Conservation (phyloP, 805 yeast genomes). For the Wickerhamomyces subpelliculosus region DNA sequence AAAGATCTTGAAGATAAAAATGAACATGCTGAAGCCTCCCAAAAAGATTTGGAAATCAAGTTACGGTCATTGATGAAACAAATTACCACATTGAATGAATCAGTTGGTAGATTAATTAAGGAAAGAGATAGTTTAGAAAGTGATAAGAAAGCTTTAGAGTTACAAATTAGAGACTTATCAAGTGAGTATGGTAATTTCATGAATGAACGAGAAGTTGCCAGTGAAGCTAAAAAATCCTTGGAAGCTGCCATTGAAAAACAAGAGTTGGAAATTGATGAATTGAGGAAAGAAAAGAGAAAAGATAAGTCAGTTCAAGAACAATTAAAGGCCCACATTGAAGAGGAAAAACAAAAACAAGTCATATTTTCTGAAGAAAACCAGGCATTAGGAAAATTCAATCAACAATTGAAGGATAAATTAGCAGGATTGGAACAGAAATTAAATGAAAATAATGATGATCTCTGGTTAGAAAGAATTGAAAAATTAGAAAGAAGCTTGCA, state of each 20-base stretch:
- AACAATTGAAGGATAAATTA: constrained; percentile 40
- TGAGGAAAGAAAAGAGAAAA: constrained; percentile 24
- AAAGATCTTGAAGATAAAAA: constrained; percentile 37
- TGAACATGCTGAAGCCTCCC: constrained; percentile 33
- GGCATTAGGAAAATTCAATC: constrained; percentile 48
- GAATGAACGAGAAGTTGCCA: constrained; percentile 21
- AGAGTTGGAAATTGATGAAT: constrained; percentile 21
- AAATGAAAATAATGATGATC: constrained; percentile 43
- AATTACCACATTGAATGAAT: constrained; percentile 46
- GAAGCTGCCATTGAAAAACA: constrained; percentile 19
- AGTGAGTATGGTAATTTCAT: constrained; percentile 32
- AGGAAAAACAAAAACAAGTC: constrained; percentile 44
- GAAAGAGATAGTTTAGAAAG: constrained; percentile 58
- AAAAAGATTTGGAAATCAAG: constrained; percentile 39
- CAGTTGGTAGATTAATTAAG: constrained; percentile 50
- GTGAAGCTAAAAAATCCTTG: constrained; percentile 10
- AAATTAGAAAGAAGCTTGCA: constrained; percentile 47
- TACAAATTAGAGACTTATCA: constrained; percentile 33
- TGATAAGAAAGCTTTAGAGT: constrained; percentile 41
- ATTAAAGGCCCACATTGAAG: constrained; percentile 22
- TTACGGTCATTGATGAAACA: constrained; percentile 43
- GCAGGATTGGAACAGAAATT: constrained; percentile 40
- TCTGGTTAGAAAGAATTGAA: constrained; percentile 52
- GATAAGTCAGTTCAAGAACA: constrained; percentile 17
- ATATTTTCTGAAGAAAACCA: constrained; percentile 62